phyloP scores from a whole-genome alignment of 768 basidiomycete genomes.

The Hebeloma cylindrosporum region DNA sequence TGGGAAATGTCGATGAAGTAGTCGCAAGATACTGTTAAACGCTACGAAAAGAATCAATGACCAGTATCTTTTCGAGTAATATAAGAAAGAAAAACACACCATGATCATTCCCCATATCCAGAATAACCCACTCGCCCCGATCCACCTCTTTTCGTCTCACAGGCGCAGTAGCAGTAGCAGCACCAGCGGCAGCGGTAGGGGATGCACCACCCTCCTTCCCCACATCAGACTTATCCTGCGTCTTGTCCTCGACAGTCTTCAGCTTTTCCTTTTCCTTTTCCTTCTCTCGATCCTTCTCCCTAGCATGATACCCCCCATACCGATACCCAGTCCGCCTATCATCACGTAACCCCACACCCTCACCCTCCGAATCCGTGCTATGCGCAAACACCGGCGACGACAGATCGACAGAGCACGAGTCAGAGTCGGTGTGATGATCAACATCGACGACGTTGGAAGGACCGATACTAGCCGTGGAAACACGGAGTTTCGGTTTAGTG shows the following conservation, averaged over 20 bases:
- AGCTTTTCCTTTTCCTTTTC: slow-evolving; percentile 12
- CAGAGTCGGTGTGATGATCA: slow-evolving; percentile 1
- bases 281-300: slow-evolving; percentile 1
- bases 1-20: slow-evolving; percentile 47
- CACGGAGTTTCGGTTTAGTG: slow-evolving; percentile 4
- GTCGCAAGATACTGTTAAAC: slow-evolving; percentile 48
- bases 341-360: slow-evolving; percentile 2
- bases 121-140: slow-evolving; percentile 48
- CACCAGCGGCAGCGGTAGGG: slow-evolving; percentile 1
- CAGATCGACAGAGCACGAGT: slow-evolving; percentile 25
- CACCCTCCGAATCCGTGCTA: slow-evolving; percentile 21
- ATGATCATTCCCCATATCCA: slow-evolving; percentile 50
- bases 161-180: neutral
- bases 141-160: neutral
- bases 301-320: slow-evolving; percentile 24
- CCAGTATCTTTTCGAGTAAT: neutral
- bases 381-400: slow-evolving; percentile 45
- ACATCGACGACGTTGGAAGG: too few species aligned
- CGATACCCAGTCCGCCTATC: slow-evolving; percentile 26
- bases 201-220: neutral
- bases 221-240: neutral
- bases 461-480: too few species aligned
- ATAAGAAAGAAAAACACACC: slow-evolving; percentile 27
- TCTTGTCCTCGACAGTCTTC: slow-evolving; percentile 6
- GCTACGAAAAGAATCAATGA: slow-evolving; percentile 30